These are phyloP conservation scores for Tricholoma terreum DNA, from an alignment of 768 basidiomycete genomes.

Conservation along the genomic window DNA sequence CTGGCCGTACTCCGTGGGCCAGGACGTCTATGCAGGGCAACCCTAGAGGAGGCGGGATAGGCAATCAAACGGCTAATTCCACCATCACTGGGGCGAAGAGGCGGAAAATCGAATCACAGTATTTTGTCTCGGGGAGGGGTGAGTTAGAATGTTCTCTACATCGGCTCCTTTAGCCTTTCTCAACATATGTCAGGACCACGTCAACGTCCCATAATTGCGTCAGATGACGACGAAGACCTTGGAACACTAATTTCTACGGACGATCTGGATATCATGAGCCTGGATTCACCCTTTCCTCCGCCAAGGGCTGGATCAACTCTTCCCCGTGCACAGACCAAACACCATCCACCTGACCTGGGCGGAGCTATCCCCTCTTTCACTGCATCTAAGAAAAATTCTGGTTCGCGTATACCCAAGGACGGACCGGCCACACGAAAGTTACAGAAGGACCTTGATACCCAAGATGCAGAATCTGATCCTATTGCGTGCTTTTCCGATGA, in stretches of 20 bases:
- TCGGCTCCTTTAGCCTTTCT: background rate
- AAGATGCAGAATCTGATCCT: conserved; percentile 10
- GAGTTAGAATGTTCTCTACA: background rate
- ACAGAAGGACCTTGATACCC: background rate
- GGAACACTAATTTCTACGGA: conserved; percentile 5
- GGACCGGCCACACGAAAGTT: conserved; percentile 13
- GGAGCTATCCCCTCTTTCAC: background rate
- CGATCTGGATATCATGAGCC: conserved; percentile 1
- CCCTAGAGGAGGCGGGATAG: background rate
- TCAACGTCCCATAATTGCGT: background rate
- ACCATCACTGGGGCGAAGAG: background rate
- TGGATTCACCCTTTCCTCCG: background rate
- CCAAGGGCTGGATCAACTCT: background rate
- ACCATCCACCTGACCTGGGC: background rate
- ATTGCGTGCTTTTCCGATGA: conserved; percentile 7
- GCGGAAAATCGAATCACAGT: background rate
- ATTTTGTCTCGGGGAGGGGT: background rate
- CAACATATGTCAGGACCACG: background rate
- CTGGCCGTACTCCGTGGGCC: background rate
- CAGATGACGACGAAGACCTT: conserved; percentile 8
- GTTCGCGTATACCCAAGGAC: conserved; percentile 9
- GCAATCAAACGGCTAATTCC: background rate
- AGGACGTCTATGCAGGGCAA: background rate
- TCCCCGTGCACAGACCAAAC: background rate
- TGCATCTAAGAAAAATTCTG: background rate